phyloP scores from a whole-genome alignment of 2,329 filamentous ascomycete species.

The Botrytis cinerea region DNA sequence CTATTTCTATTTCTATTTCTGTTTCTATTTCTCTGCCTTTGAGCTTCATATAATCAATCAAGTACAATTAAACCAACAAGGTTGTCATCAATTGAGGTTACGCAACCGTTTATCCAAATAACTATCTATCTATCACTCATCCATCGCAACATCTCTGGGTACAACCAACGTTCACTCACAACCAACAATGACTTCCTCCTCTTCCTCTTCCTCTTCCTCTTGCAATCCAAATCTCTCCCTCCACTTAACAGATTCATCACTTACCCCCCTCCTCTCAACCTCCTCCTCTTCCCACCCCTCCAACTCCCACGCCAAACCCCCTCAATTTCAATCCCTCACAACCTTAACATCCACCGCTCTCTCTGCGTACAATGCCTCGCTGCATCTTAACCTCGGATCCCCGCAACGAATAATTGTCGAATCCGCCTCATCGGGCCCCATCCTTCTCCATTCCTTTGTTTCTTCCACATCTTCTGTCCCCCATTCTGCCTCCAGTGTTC shows the following conservation, averaged over 20 bases:
- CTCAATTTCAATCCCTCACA: conserved; percentile 51
- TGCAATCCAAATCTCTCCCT: conserved; percentile 28
- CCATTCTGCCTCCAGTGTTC: background rate
- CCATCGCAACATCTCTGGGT: background rate
- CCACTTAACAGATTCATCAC: conserved; percentile 55
- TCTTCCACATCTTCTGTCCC: conserved; percentile 39
- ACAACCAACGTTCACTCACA: conserved; percentile 3
- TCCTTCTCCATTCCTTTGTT: conserved; percentile 50
- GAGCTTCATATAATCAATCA: background rate
- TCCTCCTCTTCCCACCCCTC: conserved; percentile 36
- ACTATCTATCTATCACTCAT: background rate
- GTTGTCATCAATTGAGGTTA: background rate
- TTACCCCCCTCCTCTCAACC: conserved; percentile 57
- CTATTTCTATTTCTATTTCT: background rate
- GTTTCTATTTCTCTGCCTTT: background rate
- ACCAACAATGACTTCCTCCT: conserved; percentile 8
- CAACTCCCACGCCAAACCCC: conserved; percentile 23
- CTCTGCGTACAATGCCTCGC: conserved; percentile 54
- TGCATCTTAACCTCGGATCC: conserved; percentile 54
- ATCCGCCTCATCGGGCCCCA: conserved; percentile 46
- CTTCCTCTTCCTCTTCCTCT: background rate
- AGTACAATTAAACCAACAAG: background rate
- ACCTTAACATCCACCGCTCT: conserved; percentile 55
- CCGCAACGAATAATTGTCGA: conserved; percentile 62
- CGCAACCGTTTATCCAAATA: background rate